Conservation (phyloP, 371 early-diverging fungal species). For the Mucor racemosus region DNA sequence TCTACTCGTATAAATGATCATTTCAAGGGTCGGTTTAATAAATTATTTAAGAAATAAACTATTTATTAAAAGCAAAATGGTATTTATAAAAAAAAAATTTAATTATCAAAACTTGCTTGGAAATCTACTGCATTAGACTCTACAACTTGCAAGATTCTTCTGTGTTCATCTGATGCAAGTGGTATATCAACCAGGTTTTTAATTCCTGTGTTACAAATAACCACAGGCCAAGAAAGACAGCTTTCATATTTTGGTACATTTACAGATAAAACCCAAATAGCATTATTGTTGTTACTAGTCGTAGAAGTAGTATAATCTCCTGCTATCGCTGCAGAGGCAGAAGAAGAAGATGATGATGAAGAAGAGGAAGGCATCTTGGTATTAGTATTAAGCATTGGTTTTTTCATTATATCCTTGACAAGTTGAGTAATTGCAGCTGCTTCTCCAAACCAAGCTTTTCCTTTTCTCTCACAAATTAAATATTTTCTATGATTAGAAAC, state of each 20-base stretch:
- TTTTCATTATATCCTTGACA: slow-evolving; percentile 15
- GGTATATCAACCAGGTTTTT: slow-evolving; percentile 58
- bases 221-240: slow-evolving; percentile 71
- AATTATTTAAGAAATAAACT: slow-evolving; percentile 20
- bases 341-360: background rate
- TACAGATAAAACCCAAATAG: slow-evolving; percentile 61
- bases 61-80: background rate
- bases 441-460: slow-evolving; percentile 81
- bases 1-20: slow-evolving; percentile 19
- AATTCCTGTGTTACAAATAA: slow-evolving; percentile 62
- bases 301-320: background rate
- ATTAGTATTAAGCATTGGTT: too few relatives aligned
- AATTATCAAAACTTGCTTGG: slow-evolving; percentile 4
- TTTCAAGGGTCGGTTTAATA: slow-evolving; percentile 21
- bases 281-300: background rate
- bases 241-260: slow-evolving; percentile 62
- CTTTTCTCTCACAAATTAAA: slow-evolving; percentile 78
- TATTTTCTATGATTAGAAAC: slow-evolving; percentile 58
- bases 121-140: slow-evolving; percentile 5
- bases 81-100: background rate
- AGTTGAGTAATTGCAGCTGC: slow-evolving; percentile 71
- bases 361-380: background rate
- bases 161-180: slow-evolving; percentile 32
- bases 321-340: too few relatives aligned
- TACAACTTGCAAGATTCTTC: background rate